Conservation (phyloP, 495 filamentous ascomycete species). For the Lasiosphaeriaceae sp. region DNA sequence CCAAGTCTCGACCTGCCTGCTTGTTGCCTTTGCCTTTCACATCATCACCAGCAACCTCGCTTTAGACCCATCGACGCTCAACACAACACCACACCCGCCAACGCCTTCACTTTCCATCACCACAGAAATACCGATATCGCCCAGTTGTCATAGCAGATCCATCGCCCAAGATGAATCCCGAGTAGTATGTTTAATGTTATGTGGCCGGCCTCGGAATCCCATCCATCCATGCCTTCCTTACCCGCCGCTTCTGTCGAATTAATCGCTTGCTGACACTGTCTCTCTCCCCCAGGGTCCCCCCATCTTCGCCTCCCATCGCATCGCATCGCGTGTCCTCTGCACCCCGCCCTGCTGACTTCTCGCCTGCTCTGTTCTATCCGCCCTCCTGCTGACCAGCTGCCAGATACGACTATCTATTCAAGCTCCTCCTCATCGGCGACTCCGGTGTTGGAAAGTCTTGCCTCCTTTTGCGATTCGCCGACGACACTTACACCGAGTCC, state of each 20-base stretch:
- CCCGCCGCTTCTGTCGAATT: constrained; percentile 4
- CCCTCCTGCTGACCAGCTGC: constrained; percentile 5
- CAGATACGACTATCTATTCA: constrained; percentile 99
- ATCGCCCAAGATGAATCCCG: constrained; percentile 78
- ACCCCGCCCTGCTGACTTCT: not conserved
- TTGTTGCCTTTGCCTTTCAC: constrained; percentile 24
- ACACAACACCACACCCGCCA: constrained; percentile 9
- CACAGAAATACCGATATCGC: constrained; percentile 5
- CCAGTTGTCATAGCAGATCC: constrained; percentile 2
- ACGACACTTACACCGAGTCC: constrained; percentile 99
- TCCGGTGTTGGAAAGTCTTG: constrained; percentile 99
- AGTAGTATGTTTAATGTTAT: no score
- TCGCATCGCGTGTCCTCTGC: constrained; percentile 6
- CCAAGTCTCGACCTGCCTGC: constrained; percentile 15
- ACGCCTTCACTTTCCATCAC: constrained; percentile 16
- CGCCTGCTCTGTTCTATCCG: not conserved
- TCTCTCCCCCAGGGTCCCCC: constrained; percentile 23
- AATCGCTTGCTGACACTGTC: constrained; percentile 16
- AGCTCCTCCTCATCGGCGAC: constrained; percentile 99
- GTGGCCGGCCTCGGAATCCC: constrained; percentile 23
- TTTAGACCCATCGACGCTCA: constrained; percentile 9
- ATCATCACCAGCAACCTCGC: constrained; percentile 17
- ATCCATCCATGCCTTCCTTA: not conserved
- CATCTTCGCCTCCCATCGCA: not conserved
- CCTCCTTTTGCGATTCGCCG: constrained; percentile 92